Conservation (phyloP, 176 grass and related monocot genomes). For the Phragmites australis region DNA sequence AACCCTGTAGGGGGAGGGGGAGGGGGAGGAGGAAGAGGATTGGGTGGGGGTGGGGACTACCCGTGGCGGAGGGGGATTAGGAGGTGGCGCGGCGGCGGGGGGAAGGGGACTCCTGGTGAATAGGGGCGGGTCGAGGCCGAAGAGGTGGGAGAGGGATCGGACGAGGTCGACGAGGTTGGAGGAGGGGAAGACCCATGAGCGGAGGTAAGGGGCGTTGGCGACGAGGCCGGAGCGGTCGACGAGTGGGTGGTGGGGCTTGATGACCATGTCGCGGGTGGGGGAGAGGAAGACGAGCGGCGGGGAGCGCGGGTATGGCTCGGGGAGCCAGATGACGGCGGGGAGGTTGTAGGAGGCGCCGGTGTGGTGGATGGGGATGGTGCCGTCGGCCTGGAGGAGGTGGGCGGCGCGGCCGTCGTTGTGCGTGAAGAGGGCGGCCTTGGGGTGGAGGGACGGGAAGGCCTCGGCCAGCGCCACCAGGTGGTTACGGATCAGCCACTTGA, state of each 20-base stretch:
- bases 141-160: slow-evolving; percentile 69
- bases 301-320: slow-evolving; percentile 79
- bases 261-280: slow-evolving; percentile 84
- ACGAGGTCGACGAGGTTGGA: slow-evolving; percentile 88
- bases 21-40: too few species aligned
- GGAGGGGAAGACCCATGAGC: slow-evolving; percentile 89
- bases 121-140: slow-evolving; percentile 76
- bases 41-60: slow-evolving; percentile 6
- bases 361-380: slow-evolving; percentile 78
- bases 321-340: slow-evolving; percentile 80
- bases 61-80: neutral
- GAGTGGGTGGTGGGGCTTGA: slow-evolving; percentile 82
- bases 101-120: slow-evolving; percentile 52
- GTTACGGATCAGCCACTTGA: slow-evolving; percentile 94
- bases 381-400: slow-evolving; percentile 79
- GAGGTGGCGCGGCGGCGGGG: slow-evolving; percentile 15
- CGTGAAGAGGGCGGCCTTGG: slow-evolving; percentile 75
- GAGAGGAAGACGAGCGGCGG: slow-evolving; percentile 78
- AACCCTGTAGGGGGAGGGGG: slow-evolving; percentile 12
- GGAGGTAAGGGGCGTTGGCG: slow-evolving; percentile 65
- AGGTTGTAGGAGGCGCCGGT: slow-evolving; percentile 76
- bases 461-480: slow-evolving; percentile 79
- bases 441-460: slow-evolving; percentile 76
- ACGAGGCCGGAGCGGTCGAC: slow-evolving; percentile 79
- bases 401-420: slow-evolving; percentile 87